Evolutionary conservation across 129 eudicot genomes (phyloP).

Genomic region (Oenanthe sinensis): DNA sequence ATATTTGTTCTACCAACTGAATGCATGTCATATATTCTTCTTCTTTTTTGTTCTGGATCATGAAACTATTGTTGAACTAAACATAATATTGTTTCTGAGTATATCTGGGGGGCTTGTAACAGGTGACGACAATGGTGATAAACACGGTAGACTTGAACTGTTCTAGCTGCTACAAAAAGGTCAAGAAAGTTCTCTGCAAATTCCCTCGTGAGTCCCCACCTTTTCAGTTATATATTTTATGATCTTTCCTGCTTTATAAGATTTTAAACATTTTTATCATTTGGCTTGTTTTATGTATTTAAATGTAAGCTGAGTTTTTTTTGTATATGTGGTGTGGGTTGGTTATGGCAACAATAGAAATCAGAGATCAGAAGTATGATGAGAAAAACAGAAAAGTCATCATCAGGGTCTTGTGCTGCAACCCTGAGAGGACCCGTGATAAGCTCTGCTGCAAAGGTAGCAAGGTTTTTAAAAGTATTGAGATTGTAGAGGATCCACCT

Average conservation of each 20-base stretch:
- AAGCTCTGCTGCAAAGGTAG: conserved; percentile 63
- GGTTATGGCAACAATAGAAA: conserved; percentile 38
- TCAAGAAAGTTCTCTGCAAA: conserved; percentile 65
- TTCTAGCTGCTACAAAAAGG: conserved; percentile 70
- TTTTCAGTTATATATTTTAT: not conserved
- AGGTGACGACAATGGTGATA: conserved; percentile 61
- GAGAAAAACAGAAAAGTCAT: conserved; percentile 53
- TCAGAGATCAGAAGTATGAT: conserved; percentile 66
- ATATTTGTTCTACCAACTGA: not conserved
- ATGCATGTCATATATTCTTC: too few species aligned
- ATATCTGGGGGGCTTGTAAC: not conserved
- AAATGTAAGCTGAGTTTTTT: not conserved
- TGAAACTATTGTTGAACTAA: not conserved
- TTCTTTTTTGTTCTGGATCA: too few species aligned
- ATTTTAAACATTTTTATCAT: not conserved
- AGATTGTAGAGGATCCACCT: conserved; percentile 36
- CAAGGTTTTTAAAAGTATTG: conserved; percentile 50
- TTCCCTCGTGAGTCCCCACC: conserved; percentile 56
- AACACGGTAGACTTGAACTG: conserved; percentile 72
- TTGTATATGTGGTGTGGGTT: not conserved
- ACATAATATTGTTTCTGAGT: not conserved
- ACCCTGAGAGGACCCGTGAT: conserved; percentile 74
- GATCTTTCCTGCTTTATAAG: not conserved
- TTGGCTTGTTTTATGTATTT: not conserved
- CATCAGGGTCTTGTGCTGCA: conserved; percentile 72